Conservation (phyloP, 108 stramenopile genomes). For the Nannochloropsis gaditana region DNA sequence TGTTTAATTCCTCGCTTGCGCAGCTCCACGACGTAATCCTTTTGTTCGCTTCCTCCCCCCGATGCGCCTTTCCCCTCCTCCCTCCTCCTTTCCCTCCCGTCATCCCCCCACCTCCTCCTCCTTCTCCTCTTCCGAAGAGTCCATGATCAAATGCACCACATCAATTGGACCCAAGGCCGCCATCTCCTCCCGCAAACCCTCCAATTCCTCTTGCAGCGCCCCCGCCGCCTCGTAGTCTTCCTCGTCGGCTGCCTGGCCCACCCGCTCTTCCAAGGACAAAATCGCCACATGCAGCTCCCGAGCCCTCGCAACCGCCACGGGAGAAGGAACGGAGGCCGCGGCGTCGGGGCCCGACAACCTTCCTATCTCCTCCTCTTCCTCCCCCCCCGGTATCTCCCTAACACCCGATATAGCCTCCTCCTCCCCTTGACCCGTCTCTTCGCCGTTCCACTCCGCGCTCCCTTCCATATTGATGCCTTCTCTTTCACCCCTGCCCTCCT, state of each 20-base stretch:
- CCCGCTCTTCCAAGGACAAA: background rate
- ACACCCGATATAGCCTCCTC: background rate
- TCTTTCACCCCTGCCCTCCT: background rate
- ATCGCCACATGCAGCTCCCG: background rate
- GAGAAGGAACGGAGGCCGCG: background rate
- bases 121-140: conserved; percentile 2
- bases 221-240: background rate
- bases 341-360: background rate
- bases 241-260: background rate
- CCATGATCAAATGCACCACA: conserved; percentile 13
- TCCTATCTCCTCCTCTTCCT: background rate
- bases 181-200: background rate
- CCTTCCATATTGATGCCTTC: background rate
- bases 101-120: background rate
- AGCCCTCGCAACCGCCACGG: background rate
- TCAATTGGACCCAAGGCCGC: background rate
- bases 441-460: background rate
- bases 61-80: background rate
- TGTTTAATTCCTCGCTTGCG: too few species aligned
- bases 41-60: background rate
- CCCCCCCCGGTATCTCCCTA: background rate
- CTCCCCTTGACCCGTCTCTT: background rate
- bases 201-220: background rate
- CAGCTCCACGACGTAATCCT: too few species aligned
- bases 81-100: background rate